Conservation (phyloP, 805 yeast genomes). For the Suhomyces pyralidae region DNA sequence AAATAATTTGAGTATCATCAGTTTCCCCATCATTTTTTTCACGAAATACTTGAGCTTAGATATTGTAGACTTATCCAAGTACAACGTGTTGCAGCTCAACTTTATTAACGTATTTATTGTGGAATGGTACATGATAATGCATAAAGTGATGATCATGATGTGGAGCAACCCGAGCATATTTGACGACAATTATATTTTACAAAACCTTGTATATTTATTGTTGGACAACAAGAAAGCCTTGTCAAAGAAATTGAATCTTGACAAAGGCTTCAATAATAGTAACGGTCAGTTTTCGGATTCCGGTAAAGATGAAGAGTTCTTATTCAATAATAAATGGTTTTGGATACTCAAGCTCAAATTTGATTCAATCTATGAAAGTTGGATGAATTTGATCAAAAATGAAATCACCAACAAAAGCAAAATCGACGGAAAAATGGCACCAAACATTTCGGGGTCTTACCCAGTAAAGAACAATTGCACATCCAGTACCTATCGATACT, state of each 20-base stretch:
- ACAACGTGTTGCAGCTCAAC: constrained; percentile 23
- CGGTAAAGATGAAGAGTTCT: constrained; percentile 16
- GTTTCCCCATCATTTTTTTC: constrained; percentile 47
- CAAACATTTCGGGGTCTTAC: not conserved
- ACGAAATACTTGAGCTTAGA: constrained; percentile 27
- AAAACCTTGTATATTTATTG: constrained; percentile 43
- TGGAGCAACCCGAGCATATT: constrained; percentile 23
- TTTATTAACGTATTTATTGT: constrained; percentile 35
- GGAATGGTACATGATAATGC: constrained; percentile 46
- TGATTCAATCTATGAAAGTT: constrained; percentile 21
- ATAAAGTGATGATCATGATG: constrained; percentile 34
- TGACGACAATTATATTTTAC: constrained; percentile 35
- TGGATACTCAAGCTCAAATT: constrained; percentile 21
- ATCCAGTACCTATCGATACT: constrained; percentile 1
- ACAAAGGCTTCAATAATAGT: not conserved
- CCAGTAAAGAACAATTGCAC: not conserved
- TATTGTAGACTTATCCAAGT: constrained; percentile 23
- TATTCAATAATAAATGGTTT: constrained; percentile 25
- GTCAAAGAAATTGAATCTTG: constrained; percentile 4
- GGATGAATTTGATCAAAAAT: constrained; percentile 20
- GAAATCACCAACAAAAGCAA: not conserved
- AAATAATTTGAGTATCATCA: constrained; percentile 50
- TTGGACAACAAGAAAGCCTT: constrained; percentile 35
- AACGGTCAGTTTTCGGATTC: not conserved
- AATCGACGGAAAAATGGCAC: not conserved